A percentile compares a stretch with the other conserved stretches of the same genome.
Evolutionary conservation across 495 filamentous ascomycete genomes (phyloP).

Genomic region (Hapsidospora chrysogenum): DNA sequence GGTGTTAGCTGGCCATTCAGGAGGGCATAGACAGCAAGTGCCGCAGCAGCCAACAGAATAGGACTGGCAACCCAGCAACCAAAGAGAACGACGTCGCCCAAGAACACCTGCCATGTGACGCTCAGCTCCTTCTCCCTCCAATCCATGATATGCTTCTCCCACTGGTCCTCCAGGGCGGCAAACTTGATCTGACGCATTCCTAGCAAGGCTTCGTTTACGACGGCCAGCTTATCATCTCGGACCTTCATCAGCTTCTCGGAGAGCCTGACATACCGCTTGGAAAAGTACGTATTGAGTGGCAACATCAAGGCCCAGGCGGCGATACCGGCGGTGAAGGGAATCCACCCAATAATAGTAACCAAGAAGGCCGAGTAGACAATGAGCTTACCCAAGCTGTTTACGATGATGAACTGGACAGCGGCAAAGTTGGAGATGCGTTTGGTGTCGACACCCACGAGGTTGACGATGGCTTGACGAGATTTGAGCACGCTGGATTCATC

Average conservation of each 20-base stretch:
- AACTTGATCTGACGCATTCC: slow-evolving; percentile 86
- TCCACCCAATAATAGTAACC: slow-evolving; percentile 55
- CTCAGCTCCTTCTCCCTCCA: slow-evolving; percentile 49
- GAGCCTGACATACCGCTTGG: slow-evolving; percentile 46
- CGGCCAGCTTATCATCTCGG: slow-evolving; percentile 59
- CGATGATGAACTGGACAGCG: slow-evolving; percentile 47
- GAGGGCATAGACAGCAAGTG: slow-evolving; percentile 50
- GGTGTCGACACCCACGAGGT: slow-evolving; percentile 63
- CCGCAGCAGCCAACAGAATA: slow-evolving; percentile 53
- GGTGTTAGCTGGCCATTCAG: slow-evolving; percentile 45
- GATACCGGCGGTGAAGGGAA: slow-evolving; percentile 50
- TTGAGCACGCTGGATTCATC: slow-evolving; percentile 18
- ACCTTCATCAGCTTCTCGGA: slow-evolving; percentile 66
- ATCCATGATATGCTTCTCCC: slow-evolving; percentile 56
- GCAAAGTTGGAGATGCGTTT: slow-evolving; percentile 58
- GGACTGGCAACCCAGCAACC: slow-evolving; percentile 60
- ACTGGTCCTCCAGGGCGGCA: slow-evolving; percentile 62
- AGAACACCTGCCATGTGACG: slow-evolving; percentile 48
- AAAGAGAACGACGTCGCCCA: slow-evolving; percentile 39
- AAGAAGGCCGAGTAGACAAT: slow-evolving; percentile 50
- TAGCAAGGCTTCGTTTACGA: slow-evolving; percentile 66
- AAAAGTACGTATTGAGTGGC: slow-evolving; percentile 53
- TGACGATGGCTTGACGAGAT: slow-evolving; percentile 48
- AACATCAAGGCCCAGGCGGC: slow-evolving; percentile 42
- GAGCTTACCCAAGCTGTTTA: slow-evolving; percentile 40